A percentile compares a stretch with the other conserved stretches of the same genome.
phyloP scores from a whole-genome alignment of 2,329 filamentous ascomycete genomes.

The Colletotrichum godetiae region DNA sequence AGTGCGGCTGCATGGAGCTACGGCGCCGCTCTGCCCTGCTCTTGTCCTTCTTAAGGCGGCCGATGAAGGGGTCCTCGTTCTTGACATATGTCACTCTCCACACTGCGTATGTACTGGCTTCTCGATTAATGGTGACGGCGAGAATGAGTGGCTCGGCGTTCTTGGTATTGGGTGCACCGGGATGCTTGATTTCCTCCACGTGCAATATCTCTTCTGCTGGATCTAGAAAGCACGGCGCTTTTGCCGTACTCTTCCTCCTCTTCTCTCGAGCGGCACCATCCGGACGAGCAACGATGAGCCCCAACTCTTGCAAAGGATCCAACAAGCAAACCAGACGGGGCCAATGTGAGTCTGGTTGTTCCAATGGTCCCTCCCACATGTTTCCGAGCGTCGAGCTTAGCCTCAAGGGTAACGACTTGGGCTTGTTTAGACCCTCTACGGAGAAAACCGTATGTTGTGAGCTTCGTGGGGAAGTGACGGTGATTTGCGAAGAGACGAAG shows the following conservation, averaged over 20 bases:
- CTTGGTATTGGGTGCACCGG: constrained; percentile 49
- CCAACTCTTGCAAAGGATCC: constrained; percentile 87
- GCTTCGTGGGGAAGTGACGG: constrained; percentile 59
- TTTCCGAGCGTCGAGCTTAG: constrained; percentile 66
- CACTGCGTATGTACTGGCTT: constrained; percentile 81
- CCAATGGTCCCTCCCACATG: constrained; percentile 66
- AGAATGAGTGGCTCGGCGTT: constrained; percentile 70
- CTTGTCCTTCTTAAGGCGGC: constrained; percentile 59
- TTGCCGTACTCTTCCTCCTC: constrained; percentile 51
- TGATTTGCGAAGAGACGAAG: constrained; percentile 78
- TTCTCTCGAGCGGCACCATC: constrained; percentile 52
- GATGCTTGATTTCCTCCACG: constrained; percentile 74
- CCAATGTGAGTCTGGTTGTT: constrained; percentile 69
- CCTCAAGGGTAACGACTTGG: constrained; percentile 64
- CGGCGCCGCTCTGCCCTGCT: constrained; percentile 63
- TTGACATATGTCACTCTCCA: constrained; percentile 86
- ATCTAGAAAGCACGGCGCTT: constrained; percentile 71
- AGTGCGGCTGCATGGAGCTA: constrained; percentile 74
- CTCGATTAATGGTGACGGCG: constrained; percentile 83
- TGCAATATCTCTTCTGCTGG: constrained; percentile 86
- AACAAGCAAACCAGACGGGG: constrained; percentile 85
- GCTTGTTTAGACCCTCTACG: constrained; percentile 66
- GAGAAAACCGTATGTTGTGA: constrained; percentile 66
- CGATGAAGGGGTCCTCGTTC: constrained; percentile 68
- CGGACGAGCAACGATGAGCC: constrained; percentile 77